phyloP scores from a whole-genome alignment of 106 monocot species.

The Acorus calamus region DNA sequence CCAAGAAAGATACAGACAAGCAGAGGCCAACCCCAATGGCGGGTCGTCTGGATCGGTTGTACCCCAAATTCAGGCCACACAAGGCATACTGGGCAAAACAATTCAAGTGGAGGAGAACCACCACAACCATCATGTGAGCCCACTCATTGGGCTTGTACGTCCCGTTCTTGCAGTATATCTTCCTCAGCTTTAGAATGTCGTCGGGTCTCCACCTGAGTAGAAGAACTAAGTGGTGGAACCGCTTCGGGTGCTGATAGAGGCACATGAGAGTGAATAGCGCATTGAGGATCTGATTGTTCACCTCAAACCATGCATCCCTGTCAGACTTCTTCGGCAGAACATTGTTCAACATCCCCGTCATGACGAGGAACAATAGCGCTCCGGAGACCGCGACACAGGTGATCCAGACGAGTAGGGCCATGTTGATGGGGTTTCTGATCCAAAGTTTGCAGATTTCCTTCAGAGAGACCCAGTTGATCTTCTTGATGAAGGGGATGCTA shows the following conservation, averaged over 20 bases:
- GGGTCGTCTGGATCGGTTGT: slow-evolving; percentile 11
- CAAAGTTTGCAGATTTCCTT: slow-evolving; percentile 18
- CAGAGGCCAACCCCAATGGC: slow-evolving; percentile 14
- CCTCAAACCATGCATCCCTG: slow-evolving; percentile 33
- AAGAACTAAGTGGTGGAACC: slow-evolving; percentile 34
- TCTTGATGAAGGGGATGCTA: slow-evolving; percentile 16
- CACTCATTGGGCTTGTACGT: slow-evolving; percentile 14
- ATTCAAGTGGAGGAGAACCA: slow-evolving; percentile 33
- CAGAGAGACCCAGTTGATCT: slow-evolving; percentile 14
- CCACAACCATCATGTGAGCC: slow-evolving; percentile 23
- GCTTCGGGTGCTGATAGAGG: slow-evolving; percentile 40
- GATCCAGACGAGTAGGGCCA: slow-evolving; percentile 36
- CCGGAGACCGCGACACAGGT: slow-evolving; percentile 18
- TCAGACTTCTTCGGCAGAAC: slow-evolving; percentile 10
- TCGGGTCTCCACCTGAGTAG: slow-evolving; percentile 25
- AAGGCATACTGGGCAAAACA: slow-evolving; percentile 35
- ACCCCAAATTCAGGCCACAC: slow-evolving; percentile 40
- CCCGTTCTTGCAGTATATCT: slow-evolving; percentile 34
- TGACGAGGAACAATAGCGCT: slow-evolving; percentile 19
- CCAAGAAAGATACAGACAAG: slow-evolving; percentile 8
- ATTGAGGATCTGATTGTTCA: slow-evolving; percentile 50
- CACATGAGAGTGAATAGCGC: slow-evolving; percentile 54
- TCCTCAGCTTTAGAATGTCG: slow-evolving; percentile 24
- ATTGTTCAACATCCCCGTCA: slow-evolving; percentile 24
- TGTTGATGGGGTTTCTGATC: slow-evolving; percentile 29